These are phyloP conservation scores for Parsonsia alboflavescens DNA, from an alignment of 257 asterid genomes.

Conservation along the genomic window DNA sequence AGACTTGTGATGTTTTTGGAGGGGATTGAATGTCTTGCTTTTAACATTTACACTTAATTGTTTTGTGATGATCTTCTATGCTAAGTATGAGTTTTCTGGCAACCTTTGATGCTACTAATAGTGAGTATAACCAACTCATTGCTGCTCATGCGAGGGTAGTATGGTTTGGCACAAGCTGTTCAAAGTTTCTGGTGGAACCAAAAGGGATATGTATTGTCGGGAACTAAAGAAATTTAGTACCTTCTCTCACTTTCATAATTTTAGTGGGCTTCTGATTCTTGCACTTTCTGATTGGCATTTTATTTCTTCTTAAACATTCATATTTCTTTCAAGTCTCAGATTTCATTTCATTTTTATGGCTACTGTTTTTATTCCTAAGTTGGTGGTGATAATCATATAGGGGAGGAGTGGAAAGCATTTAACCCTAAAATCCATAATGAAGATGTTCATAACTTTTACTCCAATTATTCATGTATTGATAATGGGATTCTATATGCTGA, in stretches of 20 bases:
- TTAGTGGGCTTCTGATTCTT: background rate
- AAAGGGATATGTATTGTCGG: background rate
- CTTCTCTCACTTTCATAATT: background rate
- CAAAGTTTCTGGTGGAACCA: background rate
- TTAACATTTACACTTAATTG: background rate
- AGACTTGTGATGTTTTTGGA: background rate
- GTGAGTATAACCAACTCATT: background rate
- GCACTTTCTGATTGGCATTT: background rate
- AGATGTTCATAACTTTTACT: background rate
- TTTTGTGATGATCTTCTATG: background rate
- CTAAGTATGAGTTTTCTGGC: background rate
- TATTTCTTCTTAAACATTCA: background rate
- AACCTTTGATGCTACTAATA: background rate
- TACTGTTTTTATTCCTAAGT: background rate
- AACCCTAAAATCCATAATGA: background rate
- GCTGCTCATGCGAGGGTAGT: background rate
- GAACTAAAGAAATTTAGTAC: background rate
- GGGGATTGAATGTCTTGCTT: background rate
- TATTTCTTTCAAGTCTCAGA: no score
- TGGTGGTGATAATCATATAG: background rate
- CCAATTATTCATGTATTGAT: background rate
- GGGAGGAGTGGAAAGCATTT: background rate
- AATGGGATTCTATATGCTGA: background rate
- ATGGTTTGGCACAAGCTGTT: background rate
- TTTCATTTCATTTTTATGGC: background rate